Conservation (phyloP, 805 yeast genomes). For the Kodamaea kakaduensis region DNA sequence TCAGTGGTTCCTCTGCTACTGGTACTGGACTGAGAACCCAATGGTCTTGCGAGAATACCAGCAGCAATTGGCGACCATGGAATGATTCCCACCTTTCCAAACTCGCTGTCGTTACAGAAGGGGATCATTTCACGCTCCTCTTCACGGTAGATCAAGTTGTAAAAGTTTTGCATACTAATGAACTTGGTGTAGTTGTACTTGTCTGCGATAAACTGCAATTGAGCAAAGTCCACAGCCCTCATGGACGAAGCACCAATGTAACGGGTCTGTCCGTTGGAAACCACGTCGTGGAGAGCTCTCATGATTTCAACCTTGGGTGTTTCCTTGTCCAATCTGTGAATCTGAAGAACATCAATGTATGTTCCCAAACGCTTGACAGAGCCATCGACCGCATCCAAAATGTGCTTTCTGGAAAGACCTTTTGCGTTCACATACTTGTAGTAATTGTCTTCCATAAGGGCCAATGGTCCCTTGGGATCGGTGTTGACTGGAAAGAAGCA, state of each 20-base stretch:
- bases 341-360: constrained; percentile 52
- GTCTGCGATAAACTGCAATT: constrained; percentile 55
- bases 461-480: constrained; percentile 3
- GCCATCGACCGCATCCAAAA: constrained; percentile 39
- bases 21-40: constrained; percentile 5
- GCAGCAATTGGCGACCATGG: constrained; percentile 62
- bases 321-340: constrained; percentile 49
- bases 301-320: constrained; percentile 52
- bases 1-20: constrained; percentile 11
- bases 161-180: constrained; percentile 55
- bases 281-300: constrained; percentile 52
- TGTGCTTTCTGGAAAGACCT: constrained; percentile 46
- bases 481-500: constrained; percentile 14
- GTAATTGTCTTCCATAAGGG: constrained; percentile 4
- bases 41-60: constrained; percentile 53
- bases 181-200: constrained; percentile 55
- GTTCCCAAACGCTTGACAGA: constrained; percentile 49
- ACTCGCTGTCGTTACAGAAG: constrained; percentile 41
- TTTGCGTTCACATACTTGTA: constrained; percentile 22
- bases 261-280: constrained; percentile 43
- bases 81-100: constrained; percentile 49
- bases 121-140: constrained; percentile 62
- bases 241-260: constrained; percentile 65
- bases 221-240: constrained; percentile 52
- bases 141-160: constrained; percentile 57